phyloP scores from a whole-genome alignment of 148 eudicot species.

The Linanthus parryae region DNA sequence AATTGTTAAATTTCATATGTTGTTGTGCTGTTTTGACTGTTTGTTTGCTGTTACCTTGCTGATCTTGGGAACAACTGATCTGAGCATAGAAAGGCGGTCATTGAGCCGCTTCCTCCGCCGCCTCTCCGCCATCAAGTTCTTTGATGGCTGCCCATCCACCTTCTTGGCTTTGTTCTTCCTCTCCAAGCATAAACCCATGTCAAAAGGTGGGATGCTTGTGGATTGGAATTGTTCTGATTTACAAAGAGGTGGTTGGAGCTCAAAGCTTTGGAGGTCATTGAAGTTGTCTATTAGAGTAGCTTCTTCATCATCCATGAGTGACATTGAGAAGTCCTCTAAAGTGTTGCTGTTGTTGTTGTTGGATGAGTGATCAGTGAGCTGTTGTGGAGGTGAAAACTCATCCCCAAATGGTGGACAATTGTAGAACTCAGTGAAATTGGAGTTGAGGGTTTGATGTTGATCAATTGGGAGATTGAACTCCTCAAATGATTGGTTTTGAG shows the following conservation, averaged over 20 bases:
- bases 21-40: no score
- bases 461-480: conserved; percentile 22
- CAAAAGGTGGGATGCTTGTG: conserved; percentile 11
- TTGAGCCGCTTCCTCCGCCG: conserved; percentile 61
- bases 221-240: conserved; percentile 28
- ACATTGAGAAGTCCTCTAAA: conserved; percentile 12
- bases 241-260: conserved; percentile 15
- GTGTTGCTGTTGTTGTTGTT: conserved; percentile 1
- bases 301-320: conserved; percentile 17
- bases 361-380: conserved; percentile 9
- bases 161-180: conserved; percentile 33
- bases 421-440: conserved; percentile 17
- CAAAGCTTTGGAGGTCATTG: conserved; percentile 4
- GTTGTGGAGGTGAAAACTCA: conserved; percentile 17
- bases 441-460: conserved; percentile 18
- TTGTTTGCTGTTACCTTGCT: conserved; percentile 63
- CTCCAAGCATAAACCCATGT: conserved; percentile 24
- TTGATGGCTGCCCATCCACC: conserved; percentile 61
- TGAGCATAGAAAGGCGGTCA: conserved; percentile 71
- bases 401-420: conserved; percentile 17
- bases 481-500: conserved; percentile 16
- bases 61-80: conserved; percentile 86
- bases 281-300: not conserved
- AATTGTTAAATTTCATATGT: no score
- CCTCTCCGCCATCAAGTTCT: conserved; percentile 81